phyloP scores from a whole-genome alignment of 1,139 yeast genomes.

The Maudiozyma humilis region DNA sequence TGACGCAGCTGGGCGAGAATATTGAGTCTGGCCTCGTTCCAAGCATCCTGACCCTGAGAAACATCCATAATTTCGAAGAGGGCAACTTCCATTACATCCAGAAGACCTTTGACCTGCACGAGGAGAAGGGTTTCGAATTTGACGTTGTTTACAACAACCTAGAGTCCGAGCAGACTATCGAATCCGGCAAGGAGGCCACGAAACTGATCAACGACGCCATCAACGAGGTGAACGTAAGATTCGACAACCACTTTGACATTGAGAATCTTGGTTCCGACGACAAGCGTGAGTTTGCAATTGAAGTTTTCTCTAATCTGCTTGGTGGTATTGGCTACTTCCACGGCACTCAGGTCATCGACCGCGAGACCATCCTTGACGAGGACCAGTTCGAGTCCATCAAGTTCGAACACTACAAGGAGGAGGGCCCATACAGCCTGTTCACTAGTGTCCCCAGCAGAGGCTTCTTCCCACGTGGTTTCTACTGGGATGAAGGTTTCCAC shows the following conservation, averaged over 20 bases:
- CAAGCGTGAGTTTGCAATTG: slow-evolving; percentile 58
- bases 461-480: slow-evolving; percentile 91
- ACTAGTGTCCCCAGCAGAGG: slow-evolving; percentile 88
- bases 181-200: slow-evolving; percentile 36
- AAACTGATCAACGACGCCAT: slow-evolving; percentile 35
- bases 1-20: slow-evolving; percentile 34
- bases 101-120: slow-evolving; percentile 43
- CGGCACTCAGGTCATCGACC: slow-evolving; percentile 81
- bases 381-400: slow-evolving; percentile 50
- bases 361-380: slow-evolving; percentile 60
- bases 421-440: slow-evolving; percentile 67
- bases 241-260: slow-evolving; percentile 46
- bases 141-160: slow-evolving; percentile 53
- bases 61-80: slow-evolving; percentile 45
- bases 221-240: slow-evolving; percentile 45
- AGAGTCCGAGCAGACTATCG: slow-evolving; percentile 38
- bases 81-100: slow-evolving; percentile 80
- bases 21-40: slow-evolving; percentile 35
- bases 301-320: slow-evolving; percentile 67
- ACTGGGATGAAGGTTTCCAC: slow-evolving; percentile 99
- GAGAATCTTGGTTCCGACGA: slow-evolving; percentile 27
- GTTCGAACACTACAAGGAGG: slow-evolving; percentile 43
- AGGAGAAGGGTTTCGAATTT: slow-evolving; percentile 64
- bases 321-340: slow-evolving; percentile 88
- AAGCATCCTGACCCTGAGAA: slow-evolving; percentile 44